Evolutionary conservation across 768 basidiomycete species (phyloP), one percentile per base, ranked within the genome.

Genomic region (Butyriboletus loyo): DNA sequence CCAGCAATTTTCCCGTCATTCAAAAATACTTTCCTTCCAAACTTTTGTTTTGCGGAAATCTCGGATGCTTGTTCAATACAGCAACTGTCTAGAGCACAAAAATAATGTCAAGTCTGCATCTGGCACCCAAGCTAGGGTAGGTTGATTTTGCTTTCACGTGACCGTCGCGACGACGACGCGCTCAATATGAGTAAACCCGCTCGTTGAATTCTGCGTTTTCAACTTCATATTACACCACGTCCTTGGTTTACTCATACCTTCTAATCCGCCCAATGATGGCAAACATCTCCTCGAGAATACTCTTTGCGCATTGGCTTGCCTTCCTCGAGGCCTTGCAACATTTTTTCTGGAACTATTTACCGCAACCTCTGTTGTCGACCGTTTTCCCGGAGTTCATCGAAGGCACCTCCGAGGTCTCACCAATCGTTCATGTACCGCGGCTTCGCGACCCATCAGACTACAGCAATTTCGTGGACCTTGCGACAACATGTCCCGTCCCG

Each of bases 101-200:
- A n/a, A n/a, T n/a, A n/a, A n/a, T n/a, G n/a, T n/a, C n/a, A n/a
- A n/a, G n/a, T n/a, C n/a, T n/a, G n/a, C n/a, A n/a, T n/a, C n/a
- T n/a, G n/a, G n/a, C n/a, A n/a, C n/a, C n/a, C n/a, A n/a, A n/a
- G n/a, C n/a, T n/a, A n/a, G 39, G 41, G 43, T 15, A 46, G 5
- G 52, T 59, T 58, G 60, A 58, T 56, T 60, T 63, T 48, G n/a
- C n/a, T 21, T 15, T 40, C 61, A 62, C 62, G 62, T 62, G 61
- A n/a, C n/a, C n/a, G n/a, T n/a, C n/a, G n/a, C n/a, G n/a, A 62
- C 19, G 11, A 38, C 35, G 48, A 60, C 50, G 54, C 59, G 54
- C 21, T 56, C 53, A n/a, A 10, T 7, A 19, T n/a, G 13, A 11
- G 13, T 4, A 22, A 25, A 28, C 28, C 21, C 13, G 24, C 24